These are phyloP conservation scores for Pseudogymnoascus sp. DNA, from an alignment of 2,329 filamentous ascomycete genomes.

Conservation along the genomic window DNA sequence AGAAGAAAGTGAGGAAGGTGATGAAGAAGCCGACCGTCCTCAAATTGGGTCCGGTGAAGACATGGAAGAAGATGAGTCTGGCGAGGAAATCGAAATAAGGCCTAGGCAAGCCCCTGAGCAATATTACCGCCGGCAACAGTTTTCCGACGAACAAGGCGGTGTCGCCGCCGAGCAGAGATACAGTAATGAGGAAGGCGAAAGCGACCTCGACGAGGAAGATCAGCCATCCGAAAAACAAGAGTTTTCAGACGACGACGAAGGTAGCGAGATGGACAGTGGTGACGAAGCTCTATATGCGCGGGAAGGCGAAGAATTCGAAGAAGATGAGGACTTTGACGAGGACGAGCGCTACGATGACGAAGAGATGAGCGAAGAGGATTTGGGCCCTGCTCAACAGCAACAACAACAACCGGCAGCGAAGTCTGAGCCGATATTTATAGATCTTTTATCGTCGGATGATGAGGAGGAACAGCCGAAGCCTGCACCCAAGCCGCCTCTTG, in stretches of 20 bases:
- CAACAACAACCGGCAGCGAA: slow-evolving; percentile 8
- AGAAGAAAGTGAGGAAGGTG: slow-evolving; percentile 25
- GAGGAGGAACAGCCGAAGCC: slow-evolving; percentile 20
- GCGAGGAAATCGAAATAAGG: background rate
- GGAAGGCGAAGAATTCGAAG: slow-evolving; percentile 11
- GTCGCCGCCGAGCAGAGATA: background rate
- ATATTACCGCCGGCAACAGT: background rate
- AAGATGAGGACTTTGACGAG: slow-evolving; percentile 21
- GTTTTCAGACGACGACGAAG: background rate
- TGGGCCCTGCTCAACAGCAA: background rate
- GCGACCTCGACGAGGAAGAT: background rate
- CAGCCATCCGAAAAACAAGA: background rate
- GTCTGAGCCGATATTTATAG: slow-evolving; percentile 24
- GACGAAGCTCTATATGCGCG: background rate
- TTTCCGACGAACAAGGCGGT: background rate
- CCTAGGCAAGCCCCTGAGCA: background rate
- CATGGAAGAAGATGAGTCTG: slow-evolving; percentile 11
- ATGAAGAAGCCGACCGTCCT: background rate
- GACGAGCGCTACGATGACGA: slow-evolving; percentile 28
- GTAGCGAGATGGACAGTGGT: background rate
- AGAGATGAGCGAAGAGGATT: slow-evolving; percentile 17
- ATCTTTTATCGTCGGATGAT: slow-evolving; percentile 29
- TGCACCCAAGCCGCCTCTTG: background rate
- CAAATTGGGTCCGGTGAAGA: background rate
- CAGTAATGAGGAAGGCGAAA: background rate